Base-by-base conservation (phyloP, 2,329 filamentous ascomycete species). In the Scedosporium dehoogii region DNA sequence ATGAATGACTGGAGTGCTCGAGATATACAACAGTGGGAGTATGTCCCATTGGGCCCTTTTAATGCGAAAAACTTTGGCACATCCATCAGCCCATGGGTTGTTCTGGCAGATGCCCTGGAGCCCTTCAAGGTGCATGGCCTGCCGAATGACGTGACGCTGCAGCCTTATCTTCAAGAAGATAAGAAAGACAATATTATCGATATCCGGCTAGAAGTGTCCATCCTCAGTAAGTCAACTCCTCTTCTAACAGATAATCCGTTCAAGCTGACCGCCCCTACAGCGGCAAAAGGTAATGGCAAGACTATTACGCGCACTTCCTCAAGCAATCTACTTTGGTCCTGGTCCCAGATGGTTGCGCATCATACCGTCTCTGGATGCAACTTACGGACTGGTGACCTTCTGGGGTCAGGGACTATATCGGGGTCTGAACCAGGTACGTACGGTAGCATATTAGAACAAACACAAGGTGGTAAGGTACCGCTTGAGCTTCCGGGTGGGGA, bases 261-360 rank as follows among this genome's bases (percentile, higher is more conserved):
- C 1, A 72, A 73, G 6, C 64, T 78, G 0, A 76, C 69, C 18
- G 74, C 74, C n/a, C 9, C 21, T 18, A 6, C 25, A n/a, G 27
- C 21, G n/a, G 27, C 16, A 14, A 9, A 4, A 12, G 14, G 16
- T 14, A 48, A 23, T 3, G 16, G 51, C 6, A 61, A 53, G 16
- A 68, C 70, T 16, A 68, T 77, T 12, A 70, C 67, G n/a, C 68
- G 67, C 48, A 75, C 74, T 4, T 75, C 69, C 58, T 72, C 74
- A 1, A 71, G 66, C 18, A 73, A 79, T 59, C 78, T 94, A 1
- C 79, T 93, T 1, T 94, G 86, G 81, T 92, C 89, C 0, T 94
- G 91, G 76, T 82, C 88, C 0, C 91, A 94, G 71, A 92, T 93
- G 89, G 77, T 94, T 41, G 83, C 90, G 0, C 90, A 94, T 73